Percentiles rank a stretch among this genome's conserved stretches.
Conservation (phyloP, 2,329 filamentous ascomycete genomes). For the Xylaria polymorpha region DNA sequence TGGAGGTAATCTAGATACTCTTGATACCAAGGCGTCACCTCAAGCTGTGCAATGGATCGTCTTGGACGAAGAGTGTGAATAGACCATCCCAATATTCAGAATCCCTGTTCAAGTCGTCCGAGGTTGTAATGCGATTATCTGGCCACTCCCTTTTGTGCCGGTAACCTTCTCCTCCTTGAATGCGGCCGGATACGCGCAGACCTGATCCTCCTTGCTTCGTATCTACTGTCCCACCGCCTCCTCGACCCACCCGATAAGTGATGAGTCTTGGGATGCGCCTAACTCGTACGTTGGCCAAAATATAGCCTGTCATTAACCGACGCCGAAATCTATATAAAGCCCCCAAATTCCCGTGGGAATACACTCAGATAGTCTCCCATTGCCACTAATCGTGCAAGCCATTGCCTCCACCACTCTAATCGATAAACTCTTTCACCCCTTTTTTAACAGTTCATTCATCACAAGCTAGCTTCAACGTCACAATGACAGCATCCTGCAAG, state of each 20-base stretch:
- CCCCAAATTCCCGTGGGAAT: neutral
- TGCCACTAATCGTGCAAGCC: neutral
- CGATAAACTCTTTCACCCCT: neutral
- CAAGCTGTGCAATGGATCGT: neutral
- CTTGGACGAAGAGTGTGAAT: neutral
- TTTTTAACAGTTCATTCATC: neutral
- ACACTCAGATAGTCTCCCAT: neutral
- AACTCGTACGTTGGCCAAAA: neutral
- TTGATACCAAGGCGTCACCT: neutral
- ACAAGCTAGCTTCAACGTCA: conserved; percentile 5
- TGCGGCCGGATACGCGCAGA: conserved; percentile 27
- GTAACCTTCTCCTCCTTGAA: conserved; percentile 16
- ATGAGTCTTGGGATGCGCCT: neutral
- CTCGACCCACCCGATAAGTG: conserved; percentile 14
- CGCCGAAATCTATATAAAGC: conserved; percentile 27
- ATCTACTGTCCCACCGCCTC: conserved; percentile 12
- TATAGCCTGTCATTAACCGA: neutral
- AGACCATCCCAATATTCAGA: neutral
- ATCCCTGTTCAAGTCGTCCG: conserved; percentile 22
- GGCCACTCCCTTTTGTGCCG: conserved; percentile 18
- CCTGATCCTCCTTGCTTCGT: conserved; percentile 13
- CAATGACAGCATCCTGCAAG: conserved; percentile 35
- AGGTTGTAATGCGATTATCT: conserved; percentile 19
- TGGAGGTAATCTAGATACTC: conserved; percentile 6
- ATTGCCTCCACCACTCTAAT: neutral